Percentiles rank a stretch among this genome's conserved stretches.
These are phyloP conservation scores for Cladophialophora yegresii DNA, from an alignment of 2,329 filamentous ascomycete species.

Conservation along the genomic window DNA sequence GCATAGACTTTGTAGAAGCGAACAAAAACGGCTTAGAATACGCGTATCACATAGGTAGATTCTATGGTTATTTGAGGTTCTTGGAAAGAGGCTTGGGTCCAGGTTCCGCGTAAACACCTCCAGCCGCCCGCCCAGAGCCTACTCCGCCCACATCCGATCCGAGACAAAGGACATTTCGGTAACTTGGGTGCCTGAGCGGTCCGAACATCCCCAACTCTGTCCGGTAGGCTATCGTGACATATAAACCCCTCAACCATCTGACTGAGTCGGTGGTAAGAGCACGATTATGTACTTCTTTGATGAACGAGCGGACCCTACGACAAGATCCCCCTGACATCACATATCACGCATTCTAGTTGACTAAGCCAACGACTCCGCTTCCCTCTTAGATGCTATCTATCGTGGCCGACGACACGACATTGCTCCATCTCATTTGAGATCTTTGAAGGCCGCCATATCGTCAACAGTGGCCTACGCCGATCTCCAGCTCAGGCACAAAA, in stretches of 20 bases:
- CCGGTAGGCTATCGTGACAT: not conserved
- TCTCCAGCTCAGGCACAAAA: not conserved
- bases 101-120: not conserved
- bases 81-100: not conserved
- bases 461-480: not conserved
- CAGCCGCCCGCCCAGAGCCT: not conserved
- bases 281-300: not conserved
- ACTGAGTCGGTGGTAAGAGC: not conserved
- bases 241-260: not conserved
- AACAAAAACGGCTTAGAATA: not conserved
- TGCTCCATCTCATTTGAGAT: not conserved
- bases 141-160: not conserved
- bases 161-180: not conserved
- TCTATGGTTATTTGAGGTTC: not conserved
- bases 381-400: not conserved
- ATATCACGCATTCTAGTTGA: not conserved
- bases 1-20: not conserved
- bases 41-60: not conserved
- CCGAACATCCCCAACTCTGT: too few species aligned
- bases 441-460: not conserved
- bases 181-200: not conserved
- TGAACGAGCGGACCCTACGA: not conserved
- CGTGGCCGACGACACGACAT: not conserved
- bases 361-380: constrained; percentile 11
- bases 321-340: constrained; percentile 1